Evolutionary conservation across 2,329 filamentous ascomycete genomes (phyloP).

Genomic region (Lasiodiplodia hormozganensis): DNA sequence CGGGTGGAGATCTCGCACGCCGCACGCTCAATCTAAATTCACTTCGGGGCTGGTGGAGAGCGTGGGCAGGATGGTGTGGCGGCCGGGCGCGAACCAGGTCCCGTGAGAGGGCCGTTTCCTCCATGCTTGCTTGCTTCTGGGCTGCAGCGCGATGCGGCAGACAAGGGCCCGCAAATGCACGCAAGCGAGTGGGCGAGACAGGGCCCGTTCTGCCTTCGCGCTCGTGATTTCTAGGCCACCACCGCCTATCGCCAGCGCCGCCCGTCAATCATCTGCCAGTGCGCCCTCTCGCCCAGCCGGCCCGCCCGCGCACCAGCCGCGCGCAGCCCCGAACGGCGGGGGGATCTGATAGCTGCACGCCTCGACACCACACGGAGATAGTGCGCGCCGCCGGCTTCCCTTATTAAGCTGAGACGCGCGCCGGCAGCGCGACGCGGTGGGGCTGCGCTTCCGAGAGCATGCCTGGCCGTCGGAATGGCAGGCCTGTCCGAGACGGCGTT

Average conservation of each 20-base stretch:
- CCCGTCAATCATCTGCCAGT: constrained; percentile 23
- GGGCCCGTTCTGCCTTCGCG: constrained; percentile 14
- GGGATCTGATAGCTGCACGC: constrained; percentile 23
- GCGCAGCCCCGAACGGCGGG: constrained; percentile 21
- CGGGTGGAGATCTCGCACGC: constrained; percentile 29
- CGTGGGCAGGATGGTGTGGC: constrained; percentile 23
- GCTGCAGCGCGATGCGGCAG: constrained; percentile 26
- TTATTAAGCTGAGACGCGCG: constrained; percentile 26
- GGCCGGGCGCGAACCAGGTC: constrained; percentile 25
- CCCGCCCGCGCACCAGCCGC: constrained; percentile 24
- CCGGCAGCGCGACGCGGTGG: constrained; percentile 24
- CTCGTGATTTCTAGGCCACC: constrained; percentile 24
- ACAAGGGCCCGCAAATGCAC: constrained; percentile 26
- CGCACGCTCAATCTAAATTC: constrained; percentile 30
- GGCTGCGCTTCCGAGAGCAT: constrained; percentile 27
- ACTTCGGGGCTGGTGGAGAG: constrained; percentile 23
- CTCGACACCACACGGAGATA: constrained; percentile 24
- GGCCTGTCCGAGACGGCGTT: constrained; percentile 26
- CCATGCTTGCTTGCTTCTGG: constrained; percentile 28
- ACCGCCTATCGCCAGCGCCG: constrained; percentile 19
- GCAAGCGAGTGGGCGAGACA: constrained; percentile 28
- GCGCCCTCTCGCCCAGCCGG: constrained; percentile 21
- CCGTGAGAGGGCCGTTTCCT: constrained; percentile 28
- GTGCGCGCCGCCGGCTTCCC: constrained; percentile 23
- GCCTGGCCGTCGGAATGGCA: constrained; percentile 27